phyloP scores from a whole-genome alignment of 805 yeast species.

The Candida broadrunensis region DNA sequence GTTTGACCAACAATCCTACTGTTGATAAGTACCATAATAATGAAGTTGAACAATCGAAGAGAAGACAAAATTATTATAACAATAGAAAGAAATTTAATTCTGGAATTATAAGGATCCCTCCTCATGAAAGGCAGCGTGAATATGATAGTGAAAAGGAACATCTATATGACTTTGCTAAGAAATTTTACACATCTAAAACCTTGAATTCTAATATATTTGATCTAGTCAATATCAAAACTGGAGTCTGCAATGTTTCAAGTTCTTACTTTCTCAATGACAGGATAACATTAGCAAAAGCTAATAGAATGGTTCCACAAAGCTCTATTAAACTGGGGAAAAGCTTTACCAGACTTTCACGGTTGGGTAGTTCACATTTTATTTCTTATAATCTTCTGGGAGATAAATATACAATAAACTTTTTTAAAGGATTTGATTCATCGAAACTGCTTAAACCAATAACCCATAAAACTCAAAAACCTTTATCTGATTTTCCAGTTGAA shows the following conservation, averaged over 20 bases:
- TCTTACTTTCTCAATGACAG: too few relatives aligned
- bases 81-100: neutral
- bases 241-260: neutral
- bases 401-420: neutral
- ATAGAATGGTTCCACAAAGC: too few relatives aligned
- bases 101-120: too few relatives aligned
- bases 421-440: too few relatives aligned
- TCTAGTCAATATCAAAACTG: neutral
- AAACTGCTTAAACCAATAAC: too few relatives aligned
- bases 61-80: slow-evolving; percentile 10
- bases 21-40: slow-evolving; percentile 21
- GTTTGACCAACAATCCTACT: slow-evolving; percentile 6
- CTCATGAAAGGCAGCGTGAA: too few relatives aligned
- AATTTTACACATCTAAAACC: neutral
- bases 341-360: too few relatives aligned
- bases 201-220: neutral
- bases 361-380: neutral
- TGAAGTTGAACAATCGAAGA: slow-evolving; percentile 16
- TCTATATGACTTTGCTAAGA: neutral
- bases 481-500: neutral
- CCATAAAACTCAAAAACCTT: too few relatives aligned
- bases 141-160: too few relatives aligned
- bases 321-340: too few relatives aligned
- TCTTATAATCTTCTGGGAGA: neutral
- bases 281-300: too few relatives aligned